phyloP scores from a whole-genome alignment of 2,329 filamentous ascomycete genomes.

The Cryphonectria radicalis region DNA sequence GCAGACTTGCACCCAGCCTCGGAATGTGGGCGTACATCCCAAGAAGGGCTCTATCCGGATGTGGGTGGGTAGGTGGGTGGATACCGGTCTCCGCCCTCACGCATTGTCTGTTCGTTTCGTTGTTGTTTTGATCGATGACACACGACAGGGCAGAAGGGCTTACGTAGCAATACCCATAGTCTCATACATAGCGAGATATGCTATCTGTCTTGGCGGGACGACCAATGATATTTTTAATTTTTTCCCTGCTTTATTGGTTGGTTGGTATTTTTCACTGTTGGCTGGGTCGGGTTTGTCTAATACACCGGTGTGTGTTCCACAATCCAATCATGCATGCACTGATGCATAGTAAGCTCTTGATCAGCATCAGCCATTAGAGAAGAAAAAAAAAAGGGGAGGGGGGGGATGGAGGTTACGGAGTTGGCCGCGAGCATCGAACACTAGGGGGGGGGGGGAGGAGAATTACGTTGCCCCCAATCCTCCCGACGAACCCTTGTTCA shows the following conservation, averaged over 20 bases:
- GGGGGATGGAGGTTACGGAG: background rate
- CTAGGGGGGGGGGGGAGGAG: too few species aligned
- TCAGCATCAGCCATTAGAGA: background rate
- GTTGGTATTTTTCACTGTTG: background rate
- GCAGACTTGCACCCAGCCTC: background rate
- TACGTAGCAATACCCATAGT: background rate
- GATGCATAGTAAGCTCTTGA: background rate
- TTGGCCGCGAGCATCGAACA: background rate
- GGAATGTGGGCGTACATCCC: background rate
- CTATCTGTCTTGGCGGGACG: background rate
- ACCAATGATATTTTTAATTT: background rate
- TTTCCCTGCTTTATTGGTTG: background rate
- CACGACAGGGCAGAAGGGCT: background rate
- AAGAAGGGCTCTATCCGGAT: too few species aligned
- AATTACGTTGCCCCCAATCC: background rate
- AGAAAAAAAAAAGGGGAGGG: background rate
- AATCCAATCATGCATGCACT: background rate
- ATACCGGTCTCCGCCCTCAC: too few species aligned
- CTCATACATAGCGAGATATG: background rate
- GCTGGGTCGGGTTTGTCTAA: background rate
- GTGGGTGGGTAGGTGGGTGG: too few species aligned
- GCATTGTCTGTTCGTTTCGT: too few species aligned
- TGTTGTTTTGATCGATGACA: too few species aligned
- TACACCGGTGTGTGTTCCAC: background rate
- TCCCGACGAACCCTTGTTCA: background rate